A percentile compares a stretch with the other conserved stretches of the same genome.
Evolutionary conservation across 441 rosid species (phyloP).

Genomic region (Croton laevigatus): DNA sequence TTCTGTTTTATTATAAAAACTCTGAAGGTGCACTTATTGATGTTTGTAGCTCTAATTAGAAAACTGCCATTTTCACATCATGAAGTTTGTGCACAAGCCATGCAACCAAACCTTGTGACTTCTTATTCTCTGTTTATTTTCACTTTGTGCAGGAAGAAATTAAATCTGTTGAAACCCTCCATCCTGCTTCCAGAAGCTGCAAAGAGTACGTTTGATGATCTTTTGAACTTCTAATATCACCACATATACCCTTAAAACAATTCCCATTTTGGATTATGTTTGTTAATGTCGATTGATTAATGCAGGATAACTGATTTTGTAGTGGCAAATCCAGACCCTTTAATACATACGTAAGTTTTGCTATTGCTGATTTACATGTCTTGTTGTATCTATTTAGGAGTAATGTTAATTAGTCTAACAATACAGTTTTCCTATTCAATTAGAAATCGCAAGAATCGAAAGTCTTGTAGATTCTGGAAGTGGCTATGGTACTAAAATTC

Average conservation of each 20-base stretch:
- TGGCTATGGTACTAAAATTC: conserved; percentile 66
- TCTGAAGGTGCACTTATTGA: not conserved
- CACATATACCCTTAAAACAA: not conserved
- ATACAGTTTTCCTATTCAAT: conserved; percentile 4
- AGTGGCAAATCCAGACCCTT: conserved; percentile 63
- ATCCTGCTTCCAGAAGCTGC: conserved; percentile 72
- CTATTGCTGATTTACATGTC: conserved; percentile 5
- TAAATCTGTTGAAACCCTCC: conserved; percentile 51
- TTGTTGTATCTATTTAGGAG: not conserved
- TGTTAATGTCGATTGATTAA: not conserved
- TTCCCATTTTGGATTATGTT: not conserved
- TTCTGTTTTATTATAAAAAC: conserved; percentile 4
- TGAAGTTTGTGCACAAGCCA: not conserved
- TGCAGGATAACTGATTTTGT: conserved; percentile 76
- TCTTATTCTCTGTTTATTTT: conserved; percentile 5
- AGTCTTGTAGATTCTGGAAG: conserved; percentile 65
- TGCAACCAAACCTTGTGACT: not conserved
- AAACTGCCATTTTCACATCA: not conserved
- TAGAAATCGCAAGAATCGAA: conserved; percentile 59
- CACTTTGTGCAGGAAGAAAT: conserved; percentile 59
- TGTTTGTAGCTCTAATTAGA: not conserved
- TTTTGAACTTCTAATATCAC: too few relatives aligned
- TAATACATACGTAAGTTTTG: conserved; percentile 63
- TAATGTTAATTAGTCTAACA: conserved; percentile 12
- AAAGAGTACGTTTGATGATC: conserved; percentile 55